Evolutionary conservation across 495 filamentous ascomycete species (phyloP), one percentile per base, ranked within the genome.

Genomic region (Apiosordaria backusii): DNA sequence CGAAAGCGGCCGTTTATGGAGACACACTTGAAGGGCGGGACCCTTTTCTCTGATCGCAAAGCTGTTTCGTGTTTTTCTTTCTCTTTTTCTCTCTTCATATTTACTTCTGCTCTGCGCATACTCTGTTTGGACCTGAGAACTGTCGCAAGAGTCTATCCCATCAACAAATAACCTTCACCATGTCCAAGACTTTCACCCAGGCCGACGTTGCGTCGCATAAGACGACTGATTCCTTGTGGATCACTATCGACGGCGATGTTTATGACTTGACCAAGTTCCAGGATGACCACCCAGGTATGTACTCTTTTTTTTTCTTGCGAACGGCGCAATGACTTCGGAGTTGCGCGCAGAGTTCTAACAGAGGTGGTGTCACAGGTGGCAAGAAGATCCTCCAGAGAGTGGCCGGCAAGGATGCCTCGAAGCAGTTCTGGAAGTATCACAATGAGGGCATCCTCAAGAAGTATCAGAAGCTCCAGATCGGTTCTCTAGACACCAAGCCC

Each of bases 341-440:
- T 19, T 55, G 1, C 18, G 22, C n/a, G 52, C 52, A 23, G n/a
- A 27, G 22, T 61, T 27, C 63, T 76, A 70, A 65, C 68, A 24
- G 40, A 22, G 52, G 13, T 54, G 25, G 40, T 6, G 1, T 15
- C 69, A 60, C 73, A 89, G 92, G 93, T 78, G 94, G 95, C 71
- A 97, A 98, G 86, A 99, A 98, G 82, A 99, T 99, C 77, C 88
- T 99, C 63, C 88, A 92, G 71, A 83, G 94, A 65, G 93, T 98
- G 18, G 95, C 88, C 57, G 95, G 95, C 70, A 99, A 98, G 77
- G 96, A 99, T 71, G 95, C 95, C 19, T 93, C 91, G 25, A 94
- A 96, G 78, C 96, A 97, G 75, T 99, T 99, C 83, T 99, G 95
- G 95, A 99, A 98, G 80, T 98, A 99, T 77, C 95, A 99, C 84